phyloP scores from a whole-genome alignment of 2,329 filamentous ascomycete species.

The Cytospora mali region DNA sequence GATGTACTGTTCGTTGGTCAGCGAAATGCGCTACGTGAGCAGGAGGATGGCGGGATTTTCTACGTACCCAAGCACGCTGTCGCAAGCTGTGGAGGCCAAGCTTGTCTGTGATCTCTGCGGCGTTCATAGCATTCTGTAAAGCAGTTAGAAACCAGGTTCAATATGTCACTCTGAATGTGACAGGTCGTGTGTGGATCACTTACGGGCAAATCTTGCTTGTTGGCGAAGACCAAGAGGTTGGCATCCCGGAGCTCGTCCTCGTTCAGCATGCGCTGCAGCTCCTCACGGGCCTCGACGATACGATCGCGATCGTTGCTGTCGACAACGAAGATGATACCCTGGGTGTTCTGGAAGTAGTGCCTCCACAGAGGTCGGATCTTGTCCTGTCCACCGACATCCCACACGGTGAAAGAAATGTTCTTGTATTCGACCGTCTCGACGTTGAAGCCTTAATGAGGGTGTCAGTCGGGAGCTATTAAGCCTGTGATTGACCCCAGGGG shows the following conservation, averaged over 20 bases:
- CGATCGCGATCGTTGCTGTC: conserved; percentile 98
- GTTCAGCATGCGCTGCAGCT: conserved; percentile 97
- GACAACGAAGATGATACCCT: conserved; percentile 99
- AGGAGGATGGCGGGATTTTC: conserved; percentile 11
- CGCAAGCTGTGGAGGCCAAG: conserved; percentile 98
- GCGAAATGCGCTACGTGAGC: neutral
- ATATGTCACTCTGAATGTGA: neutral
- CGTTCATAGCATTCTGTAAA: conserved; percentile 95
- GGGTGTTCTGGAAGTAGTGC: conserved; percentile 99
- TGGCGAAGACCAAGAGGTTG: conserved; percentile 95
- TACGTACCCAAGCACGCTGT: conserved; percentile 96
- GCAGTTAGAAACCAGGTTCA: conserved; percentile 33
- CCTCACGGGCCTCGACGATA: conserved; percentile 94
- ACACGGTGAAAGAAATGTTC: conserved; percentile 99
- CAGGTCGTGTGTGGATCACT: conserved; percentile 39
- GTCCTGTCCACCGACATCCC: conserved; percentile 99
- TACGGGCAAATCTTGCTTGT: conserved; percentile 99
- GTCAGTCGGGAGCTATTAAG: conserved; percentile 31
- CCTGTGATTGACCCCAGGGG: conserved; percentile 2
- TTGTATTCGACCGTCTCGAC: conserved; percentile 99
- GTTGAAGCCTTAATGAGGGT: conserved; percentile 76
- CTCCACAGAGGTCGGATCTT: conserved; percentile 99
- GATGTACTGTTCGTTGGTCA: conserved; percentile 71
- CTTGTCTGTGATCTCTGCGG: conserved; percentile 99
- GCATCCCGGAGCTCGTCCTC: conserved; percentile 98